Percentiles rank a stretch among this genome's conserved stretches.
phyloP scores from a whole-genome alignment of 768 basidiomycete species.

The Paxillus rubicundulus region DNA sequence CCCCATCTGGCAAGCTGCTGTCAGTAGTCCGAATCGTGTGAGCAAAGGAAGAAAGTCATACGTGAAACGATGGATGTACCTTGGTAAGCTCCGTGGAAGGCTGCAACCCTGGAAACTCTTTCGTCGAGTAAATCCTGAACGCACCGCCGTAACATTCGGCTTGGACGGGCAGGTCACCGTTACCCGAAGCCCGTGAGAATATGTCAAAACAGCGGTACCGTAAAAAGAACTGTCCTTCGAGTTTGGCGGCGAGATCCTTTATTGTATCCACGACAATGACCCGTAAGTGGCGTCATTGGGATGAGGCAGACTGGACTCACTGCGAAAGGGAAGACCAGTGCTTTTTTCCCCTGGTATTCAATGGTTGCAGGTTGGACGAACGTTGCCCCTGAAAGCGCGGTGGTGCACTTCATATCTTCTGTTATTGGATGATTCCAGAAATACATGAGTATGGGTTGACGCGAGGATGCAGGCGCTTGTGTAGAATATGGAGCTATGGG shows the following conservation, averaged over 20 bases:
- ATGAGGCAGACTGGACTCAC: slow-evolving; percentile 31
- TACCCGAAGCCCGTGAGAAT: slow-evolving; percentile 35
- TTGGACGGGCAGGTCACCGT: slow-evolving; percentile 42
- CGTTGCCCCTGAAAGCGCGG: slow-evolving; percentile 59
- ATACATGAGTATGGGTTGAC: slow-evolving; percentile 43
- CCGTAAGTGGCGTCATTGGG: slow-evolving; percentile 1
- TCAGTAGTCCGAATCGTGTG: not conserved
- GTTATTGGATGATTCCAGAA: slow-evolving; percentile 40
- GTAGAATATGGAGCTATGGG: slow-evolving; percentile 2
- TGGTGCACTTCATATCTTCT: slow-evolving; percentile 46
- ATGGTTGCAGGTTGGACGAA: slow-evolving; percentile 54
- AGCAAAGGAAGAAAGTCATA: not conserved
- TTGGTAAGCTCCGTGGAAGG: slow-evolving; percentile 71
- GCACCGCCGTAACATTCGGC: slow-evolving; percentile 66
- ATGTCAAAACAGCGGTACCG: slow-evolving; percentile 74
- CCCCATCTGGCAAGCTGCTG: slow-evolving; percentile 36
- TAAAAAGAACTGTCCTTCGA: slow-evolving; percentile 63
- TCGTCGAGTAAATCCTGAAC: slow-evolving; percentile 70
- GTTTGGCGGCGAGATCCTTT: slow-evolving; percentile 67
- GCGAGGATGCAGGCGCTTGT: slow-evolving; percentile 9
- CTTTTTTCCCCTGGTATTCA: slow-evolving; percentile 51
- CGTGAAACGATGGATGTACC: slow-evolving; percentile 32
- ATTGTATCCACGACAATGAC: not conserved
- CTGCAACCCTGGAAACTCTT: slow-evolving; percentile 69
- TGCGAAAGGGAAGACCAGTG: slow-evolving; percentile 61